phyloP scores from a whole-genome alignment of 768 basidiomycete species.

The Dendrothele bispora region DNA sequence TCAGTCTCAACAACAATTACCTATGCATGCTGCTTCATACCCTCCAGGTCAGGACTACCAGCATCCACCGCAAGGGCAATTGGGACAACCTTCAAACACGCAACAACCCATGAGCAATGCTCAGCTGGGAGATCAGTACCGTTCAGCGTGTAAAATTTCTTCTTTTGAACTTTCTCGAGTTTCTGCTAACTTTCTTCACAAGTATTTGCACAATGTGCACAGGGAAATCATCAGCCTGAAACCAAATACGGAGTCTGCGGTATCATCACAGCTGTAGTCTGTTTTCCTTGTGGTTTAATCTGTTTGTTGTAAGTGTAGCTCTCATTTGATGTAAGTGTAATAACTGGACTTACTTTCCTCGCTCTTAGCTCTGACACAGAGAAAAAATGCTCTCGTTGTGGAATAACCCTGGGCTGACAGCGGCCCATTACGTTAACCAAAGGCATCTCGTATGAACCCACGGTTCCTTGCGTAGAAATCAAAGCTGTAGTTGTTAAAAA shows the following conservation, averaged over 20 bases:
- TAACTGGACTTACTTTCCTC: not conserved
- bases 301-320: constrained; percentile 24
- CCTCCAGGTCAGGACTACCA: too few relatives aligned
- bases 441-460: not conserved
- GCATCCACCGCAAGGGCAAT: too few relatives aligned
- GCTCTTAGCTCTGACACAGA: constrained; percentile 27
- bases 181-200: not conserved
- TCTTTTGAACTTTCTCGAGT: not conserved
- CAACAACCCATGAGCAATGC: constrained; percentile 9
- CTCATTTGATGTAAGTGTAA: not conserved
- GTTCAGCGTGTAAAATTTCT: constrained; percentile 20
- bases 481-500: not conserved
- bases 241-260: constrained; percentile 21
- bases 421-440: not conserved
- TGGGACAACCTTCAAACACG: constrained; percentile 3
- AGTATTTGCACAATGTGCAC: constrained; percentile 25
- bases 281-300: constrained; percentile 27
- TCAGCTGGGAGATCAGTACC: constrained; percentile 25
- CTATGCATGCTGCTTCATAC: not conserved
- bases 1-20: not conserved
- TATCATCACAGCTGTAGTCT: constrained; percentile 20
- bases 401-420: constrained; percentile 21
- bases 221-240: constrained; percentile 20
- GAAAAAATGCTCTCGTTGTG: constrained; percentile 30
- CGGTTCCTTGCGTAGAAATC: not conserved